Conservation (phyloP, 768 basidiomycete species). For the Cystobasidium ongulense region DNA sequence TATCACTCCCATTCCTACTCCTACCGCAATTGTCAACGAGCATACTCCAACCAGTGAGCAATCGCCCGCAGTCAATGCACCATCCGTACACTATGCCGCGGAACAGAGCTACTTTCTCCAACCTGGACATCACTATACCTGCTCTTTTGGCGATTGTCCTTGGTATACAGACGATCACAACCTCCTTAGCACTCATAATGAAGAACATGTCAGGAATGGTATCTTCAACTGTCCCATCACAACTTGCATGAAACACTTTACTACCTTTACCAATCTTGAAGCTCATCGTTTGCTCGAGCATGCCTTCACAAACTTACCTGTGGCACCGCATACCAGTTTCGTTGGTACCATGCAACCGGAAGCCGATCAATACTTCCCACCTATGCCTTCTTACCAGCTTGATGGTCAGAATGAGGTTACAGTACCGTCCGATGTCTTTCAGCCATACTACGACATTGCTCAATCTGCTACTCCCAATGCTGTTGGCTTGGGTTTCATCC, state of each 20-base stretch:
- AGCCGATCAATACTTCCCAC: not conserved
- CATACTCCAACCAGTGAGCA: too few species aligned
- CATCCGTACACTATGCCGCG: not conserved
- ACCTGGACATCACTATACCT: not conserved
- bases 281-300: not conserved
- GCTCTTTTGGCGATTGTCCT: constrained; percentile 7
- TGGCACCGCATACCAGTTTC: not conserved
- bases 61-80: not conserved
- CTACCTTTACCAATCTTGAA: not conserved
- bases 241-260: constrained; percentile 1
- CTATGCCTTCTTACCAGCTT: not conserved
- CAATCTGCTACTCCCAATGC: not conserved
- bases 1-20: not conserved
- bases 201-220: not conserved
- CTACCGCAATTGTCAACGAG: not conserved
- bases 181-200: not conserved
- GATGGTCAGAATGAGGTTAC: not conserved
- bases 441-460: not conserved
- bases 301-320: not conserved
- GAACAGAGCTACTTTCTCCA: not conserved
- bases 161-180: constrained; percentile 1
- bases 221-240: constrained; percentile 3
- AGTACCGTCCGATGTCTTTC: not conserved
- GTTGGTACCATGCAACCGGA: not conserved
- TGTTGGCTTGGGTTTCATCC: not conserved